A percentile compares a stretch with the other conserved stretches of the same genome.
Conservation (phyloP, 1,284 basidiomycete species). For the Malassezia nana region DNA sequence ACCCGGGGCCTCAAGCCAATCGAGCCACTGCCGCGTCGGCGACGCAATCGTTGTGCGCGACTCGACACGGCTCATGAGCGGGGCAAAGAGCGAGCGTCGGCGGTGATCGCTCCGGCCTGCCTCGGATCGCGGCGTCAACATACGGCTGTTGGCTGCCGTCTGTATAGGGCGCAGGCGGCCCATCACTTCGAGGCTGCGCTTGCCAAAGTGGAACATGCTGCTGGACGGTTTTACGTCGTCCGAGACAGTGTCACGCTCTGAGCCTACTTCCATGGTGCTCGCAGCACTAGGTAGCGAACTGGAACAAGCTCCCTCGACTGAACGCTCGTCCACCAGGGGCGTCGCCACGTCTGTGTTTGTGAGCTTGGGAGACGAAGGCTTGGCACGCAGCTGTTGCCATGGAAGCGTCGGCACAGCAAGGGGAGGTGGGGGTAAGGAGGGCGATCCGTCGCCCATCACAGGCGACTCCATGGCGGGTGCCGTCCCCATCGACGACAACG, state of each 20-base stretch:
- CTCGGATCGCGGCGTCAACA: neutral
- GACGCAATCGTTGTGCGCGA: neutral
- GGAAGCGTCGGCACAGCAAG: neutral
- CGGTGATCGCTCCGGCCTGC: constrained; percentile 1
- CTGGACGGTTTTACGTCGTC: neutral
- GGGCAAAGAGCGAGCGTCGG: constrained; percentile 15
- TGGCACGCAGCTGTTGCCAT: neutral
- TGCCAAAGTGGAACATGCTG: constrained; percentile 9
- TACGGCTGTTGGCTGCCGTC: neutral
- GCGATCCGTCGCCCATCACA: neutral
- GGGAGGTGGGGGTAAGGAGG: neutral
- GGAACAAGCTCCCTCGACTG: neutral
- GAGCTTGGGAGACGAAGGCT: constrained; percentile 1
- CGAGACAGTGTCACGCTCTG: neutral
- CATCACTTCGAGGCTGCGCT: constrained; percentile 15
- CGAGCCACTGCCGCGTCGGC: constrained; percentile 24
- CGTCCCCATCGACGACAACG: neutral
- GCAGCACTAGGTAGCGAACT: neutral
- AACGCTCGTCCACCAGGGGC: neutral
- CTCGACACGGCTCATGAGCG: neutral
- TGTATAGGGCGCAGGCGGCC: constrained; percentile 2
- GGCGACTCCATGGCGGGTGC: neutral
- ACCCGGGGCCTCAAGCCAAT: constrained; percentile 18
- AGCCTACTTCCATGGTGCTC: constrained; percentile 1
- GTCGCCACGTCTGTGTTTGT: neutral